A percentile compares a stretch with the other conserved stretches of the same genome.
phyloP scores from a whole-genome alignment of 257 asterid species.

The Primulina tabacum region DNA sequence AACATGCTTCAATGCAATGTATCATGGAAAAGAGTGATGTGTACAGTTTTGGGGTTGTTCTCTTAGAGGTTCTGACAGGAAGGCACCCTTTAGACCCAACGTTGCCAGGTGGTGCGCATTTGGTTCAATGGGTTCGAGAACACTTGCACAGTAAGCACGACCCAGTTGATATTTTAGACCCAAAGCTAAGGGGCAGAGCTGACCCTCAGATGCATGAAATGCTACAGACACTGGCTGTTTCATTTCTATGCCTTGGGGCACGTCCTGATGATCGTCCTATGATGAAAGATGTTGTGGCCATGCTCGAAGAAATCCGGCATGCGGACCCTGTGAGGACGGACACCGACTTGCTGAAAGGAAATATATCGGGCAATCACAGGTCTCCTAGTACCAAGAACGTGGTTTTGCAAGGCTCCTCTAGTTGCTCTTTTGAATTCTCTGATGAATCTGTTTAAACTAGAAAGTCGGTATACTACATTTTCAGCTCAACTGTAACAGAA shows the following conservation, averaged over 20 bases:
- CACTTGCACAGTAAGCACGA: conserved; percentile 61
- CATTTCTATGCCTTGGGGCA: conserved; percentile 71
- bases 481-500: conserved; percentile 22
- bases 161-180: conserved; percentile 72
- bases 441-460: conserved; percentile 54
- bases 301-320: conserved; percentile 75
- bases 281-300: conserved; percentile 95
- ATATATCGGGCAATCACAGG: conserved; percentile 34
- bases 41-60: conserved; percentile 81
- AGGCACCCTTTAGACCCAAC: conserved; percentile 95
- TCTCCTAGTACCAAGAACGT: conserved; percentile 45
- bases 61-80: conserved; percentile 88
- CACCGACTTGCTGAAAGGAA: conserved; percentile 51
- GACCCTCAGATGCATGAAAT: conserved; percentile 95
- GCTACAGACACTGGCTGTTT: conserved; percentile 88
- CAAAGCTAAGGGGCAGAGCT: conserved; percentile 83
- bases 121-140: conserved; percentile 84
- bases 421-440: conserved; percentile 85
- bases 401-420: conserved; percentile 61
- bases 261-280: conserved; percentile 73
- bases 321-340: conserved; percentile 53
- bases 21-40: conserved; percentile 87
- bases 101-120: conserved; percentile 72
- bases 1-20: conserved; percentile 75
- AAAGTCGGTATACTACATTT: conserved; percentile 26